Evolutionary conservation across 805 yeast genomes (phyloP), one percentile per base, ranked within the genome.

Genomic region (Pichia nakasei): DNA sequence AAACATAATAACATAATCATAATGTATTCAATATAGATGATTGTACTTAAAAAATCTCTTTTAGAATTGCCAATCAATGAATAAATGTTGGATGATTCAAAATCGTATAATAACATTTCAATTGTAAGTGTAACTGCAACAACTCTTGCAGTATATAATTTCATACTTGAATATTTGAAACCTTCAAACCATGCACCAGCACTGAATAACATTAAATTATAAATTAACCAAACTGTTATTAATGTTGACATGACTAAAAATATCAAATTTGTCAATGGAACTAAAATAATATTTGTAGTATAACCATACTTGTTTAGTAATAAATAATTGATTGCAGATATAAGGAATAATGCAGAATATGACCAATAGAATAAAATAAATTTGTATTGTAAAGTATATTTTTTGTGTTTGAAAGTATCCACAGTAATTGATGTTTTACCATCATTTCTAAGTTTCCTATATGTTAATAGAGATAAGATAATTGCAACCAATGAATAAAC

Each of bases 211-310:
- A 64, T 45, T 12, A 60, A 40, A 42, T 60, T 59, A 47, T 64
- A 63, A 18, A 60, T 43, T 9, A 60, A 36, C 68, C 68, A 64
- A 13, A 53, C 52, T 9, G 58, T 48, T 20, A 60, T 49, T 6
- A 55, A 9, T 0, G 67, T 55, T 34, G 55, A 53, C 15, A 49
- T 43, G 0, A 51, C 19, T 24, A 63, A 44, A 17, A 52, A 47
- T 9, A 51, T 13, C 24, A 61, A 52, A 43, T 54, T 51, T 12
- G 54, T 42, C 2, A 57, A 15, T 2, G 59, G 53, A 33, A 54
- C 42, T 3, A 42, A 13, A 19, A 59, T 29, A n/a, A 48, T 46
- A 20, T 51, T 44, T 15, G 52, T 49, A 9, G 35, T 39, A 42
- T 64, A 60, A n/a, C 63, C 64, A 29, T 47, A 41, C 38, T 48